phyloP scores from a whole-genome alignment of 305 asterid genomes.

The Solanum hybrid region DNA sequence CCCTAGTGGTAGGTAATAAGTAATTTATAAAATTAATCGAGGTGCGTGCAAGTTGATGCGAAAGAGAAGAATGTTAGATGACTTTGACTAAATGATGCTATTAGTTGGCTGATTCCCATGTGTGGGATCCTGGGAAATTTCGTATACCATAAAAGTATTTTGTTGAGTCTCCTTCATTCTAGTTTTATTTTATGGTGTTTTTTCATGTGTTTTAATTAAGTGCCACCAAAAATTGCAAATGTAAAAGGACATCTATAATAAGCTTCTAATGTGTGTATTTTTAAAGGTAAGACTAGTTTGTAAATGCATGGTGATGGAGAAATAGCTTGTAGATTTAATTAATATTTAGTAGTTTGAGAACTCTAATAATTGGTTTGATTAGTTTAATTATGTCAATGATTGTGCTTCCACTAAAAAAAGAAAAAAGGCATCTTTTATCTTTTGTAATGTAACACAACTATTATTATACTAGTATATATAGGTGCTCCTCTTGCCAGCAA shows the following conservation, averaged over 20 bases:
- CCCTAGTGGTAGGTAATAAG: not conserved
- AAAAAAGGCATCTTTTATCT: slow-evolving; percentile 3
- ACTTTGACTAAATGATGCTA: not conserved
- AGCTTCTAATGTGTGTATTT: not conserved
- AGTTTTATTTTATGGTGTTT: not conserved
- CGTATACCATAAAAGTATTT: not conserved
- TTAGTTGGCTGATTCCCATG: not conserved
- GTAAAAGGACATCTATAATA: not conserved
- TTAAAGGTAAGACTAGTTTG: not conserved
- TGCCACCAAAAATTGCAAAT: not conserved
- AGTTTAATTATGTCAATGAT: slow-evolving; percentile 7
- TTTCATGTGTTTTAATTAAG: not conserved
- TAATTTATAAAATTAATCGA: not conserved
- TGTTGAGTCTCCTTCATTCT: not conserved
- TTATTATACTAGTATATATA: not conserved
- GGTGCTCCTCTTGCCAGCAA: not conserved
- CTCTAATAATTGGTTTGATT: slow-evolving; percentile 2
- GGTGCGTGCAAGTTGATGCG: not conserved
- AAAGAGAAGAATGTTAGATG: not conserved
- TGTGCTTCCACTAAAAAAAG: not conserved
- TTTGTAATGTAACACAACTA: not conserved
- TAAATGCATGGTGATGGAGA: not conserved
- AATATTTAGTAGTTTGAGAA: not conserved
- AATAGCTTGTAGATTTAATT: not conserved
- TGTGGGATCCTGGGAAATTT: not conserved